Percentiles rank a stretch among this genome's conserved stretches.
These are phyloP conservation scores for Lophiotrema nucula DNA, from an alignment of 495 filamentous ascomycete genomes.

Conservation along the genomic window DNA sequence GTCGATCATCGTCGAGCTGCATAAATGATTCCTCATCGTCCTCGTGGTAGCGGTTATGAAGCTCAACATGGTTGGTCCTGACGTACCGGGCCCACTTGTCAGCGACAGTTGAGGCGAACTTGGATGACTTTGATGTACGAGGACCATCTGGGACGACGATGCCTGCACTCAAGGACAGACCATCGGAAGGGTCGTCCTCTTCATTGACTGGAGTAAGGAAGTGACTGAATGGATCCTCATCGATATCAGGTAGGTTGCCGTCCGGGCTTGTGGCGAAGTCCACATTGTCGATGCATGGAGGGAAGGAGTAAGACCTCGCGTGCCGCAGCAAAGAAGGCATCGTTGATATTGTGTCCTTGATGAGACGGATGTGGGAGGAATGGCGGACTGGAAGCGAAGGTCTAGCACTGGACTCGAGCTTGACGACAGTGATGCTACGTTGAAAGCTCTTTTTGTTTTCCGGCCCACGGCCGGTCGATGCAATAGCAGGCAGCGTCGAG, in stretches of 20 bases:
- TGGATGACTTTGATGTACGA: constrained; percentile 28
- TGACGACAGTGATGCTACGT: constrained; percentile 30
- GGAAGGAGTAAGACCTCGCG: constrained; percentile 40
- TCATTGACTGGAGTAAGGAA: constrained; percentile 44
- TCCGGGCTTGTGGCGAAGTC: constrained; percentile 19
- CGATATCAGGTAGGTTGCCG: constrained; percentile 35
- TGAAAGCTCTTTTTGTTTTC: constrained; percentile 18
- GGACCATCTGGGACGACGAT: constrained; percentile 28
- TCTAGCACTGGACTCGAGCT: constrained; percentile 24
- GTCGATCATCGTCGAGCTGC: constrained; percentile 30
- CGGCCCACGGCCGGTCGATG: constrained; percentile 39
- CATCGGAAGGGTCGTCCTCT: constrained; percentile 39
- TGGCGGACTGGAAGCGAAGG: constrained; percentile 23
- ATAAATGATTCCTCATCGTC: constrained; percentile 34
- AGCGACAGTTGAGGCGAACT: constrained; percentile 32
- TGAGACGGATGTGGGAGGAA: constrained; percentile 9
- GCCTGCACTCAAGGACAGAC: constrained; percentile 37
- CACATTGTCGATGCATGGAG: constrained; percentile 27
- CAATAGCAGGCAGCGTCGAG: constrained; percentile 14
- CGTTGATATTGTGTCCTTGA: constrained; percentile 20
- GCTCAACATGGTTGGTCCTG: constrained; percentile 25
- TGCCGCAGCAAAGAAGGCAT: constrained; percentile 32
- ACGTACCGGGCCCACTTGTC: constrained; percentile 38
- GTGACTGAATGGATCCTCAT: constrained; percentile 44
- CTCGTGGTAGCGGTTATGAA: constrained; percentile 35